phyloP scores from a whole-genome alignment of 805 yeast species.

The Metschnikowia anglica region DNA sequence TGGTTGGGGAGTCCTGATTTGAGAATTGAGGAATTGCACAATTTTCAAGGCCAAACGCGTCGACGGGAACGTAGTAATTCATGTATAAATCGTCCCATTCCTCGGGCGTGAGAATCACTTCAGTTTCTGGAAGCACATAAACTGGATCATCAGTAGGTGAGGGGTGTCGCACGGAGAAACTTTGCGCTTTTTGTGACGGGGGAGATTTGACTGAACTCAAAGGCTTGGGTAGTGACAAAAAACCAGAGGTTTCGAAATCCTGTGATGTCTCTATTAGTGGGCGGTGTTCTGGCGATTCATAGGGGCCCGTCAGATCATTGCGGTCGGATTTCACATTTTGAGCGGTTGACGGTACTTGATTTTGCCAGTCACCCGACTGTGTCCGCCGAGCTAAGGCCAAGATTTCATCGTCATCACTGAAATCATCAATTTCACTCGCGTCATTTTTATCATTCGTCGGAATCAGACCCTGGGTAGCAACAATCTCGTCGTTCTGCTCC shows the following conservation, averaged over 20 bases:
- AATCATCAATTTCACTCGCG: slow-evolving; percentile 6
- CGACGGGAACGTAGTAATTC: slow-evolving; percentile 32
- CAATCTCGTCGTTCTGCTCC: background rate
- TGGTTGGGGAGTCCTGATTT: background rate
- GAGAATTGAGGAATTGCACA: slow-evolving; percentile 8
- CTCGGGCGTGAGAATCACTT: slow-evolving; percentile 41
- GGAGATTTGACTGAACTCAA: background rate
- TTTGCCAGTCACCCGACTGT: slow-evolving; percentile 16
- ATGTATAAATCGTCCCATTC: slow-evolving; percentile 43
- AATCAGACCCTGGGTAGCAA: background rate
- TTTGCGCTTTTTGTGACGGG: background rate
- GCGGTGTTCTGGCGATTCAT: no score
- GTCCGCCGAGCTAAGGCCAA: slow-evolving; percentile 16
- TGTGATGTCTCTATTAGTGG: no score
- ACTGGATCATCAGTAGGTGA: background rate
- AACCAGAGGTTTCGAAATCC: no score
- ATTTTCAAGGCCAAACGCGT: slow-evolving; percentile 8
- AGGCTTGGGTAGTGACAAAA: background rate
- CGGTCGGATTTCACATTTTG: background rate
- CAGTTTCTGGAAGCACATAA: slow-evolving; percentile 17
- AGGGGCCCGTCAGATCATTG: no score
- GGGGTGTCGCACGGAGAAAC: background rate
- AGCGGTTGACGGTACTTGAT: background rate
- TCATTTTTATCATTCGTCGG: background rate
- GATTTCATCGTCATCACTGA: slow-evolving; percentile 21